phyloP scores from a whole-genome alignment of 2,329 filamentous ascomycete genomes.

The Fusarium duplospermum region DNA sequence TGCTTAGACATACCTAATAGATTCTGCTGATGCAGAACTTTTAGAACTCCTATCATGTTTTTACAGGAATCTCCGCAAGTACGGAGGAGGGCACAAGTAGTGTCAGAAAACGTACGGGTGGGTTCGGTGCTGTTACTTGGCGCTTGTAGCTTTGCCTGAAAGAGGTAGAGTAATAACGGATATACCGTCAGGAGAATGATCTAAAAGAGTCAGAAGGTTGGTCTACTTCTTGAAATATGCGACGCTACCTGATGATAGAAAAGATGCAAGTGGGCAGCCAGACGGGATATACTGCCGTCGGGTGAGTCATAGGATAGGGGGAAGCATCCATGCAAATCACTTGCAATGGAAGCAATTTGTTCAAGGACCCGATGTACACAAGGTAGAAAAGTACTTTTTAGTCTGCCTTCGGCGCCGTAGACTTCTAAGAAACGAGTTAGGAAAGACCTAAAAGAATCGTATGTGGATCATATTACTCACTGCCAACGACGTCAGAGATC shows the following conservation, averaged over 20 bases:
- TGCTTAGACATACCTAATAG: background rate
- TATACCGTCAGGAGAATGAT: background rate
- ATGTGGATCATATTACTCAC: background rate
- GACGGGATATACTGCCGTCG: background rate
- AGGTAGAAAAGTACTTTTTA: background rate
- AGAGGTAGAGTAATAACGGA: background rate
- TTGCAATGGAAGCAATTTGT: background rate
- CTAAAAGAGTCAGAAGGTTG: background rate
- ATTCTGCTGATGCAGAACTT: background rate
- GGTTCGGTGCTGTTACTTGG: background rate
- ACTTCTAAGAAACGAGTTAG: background rate
- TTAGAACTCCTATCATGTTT: background rate
- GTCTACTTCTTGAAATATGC: background rate
- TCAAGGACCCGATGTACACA: background rate
- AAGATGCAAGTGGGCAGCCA: background rate
- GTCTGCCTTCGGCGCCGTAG: background rate
- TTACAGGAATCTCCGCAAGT: background rate
- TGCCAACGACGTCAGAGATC: background rate
- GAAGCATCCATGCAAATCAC: background rate
- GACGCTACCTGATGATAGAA: background rate
- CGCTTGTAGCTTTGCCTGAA: background rate
- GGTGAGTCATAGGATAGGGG: background rate
- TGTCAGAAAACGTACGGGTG: background rate
- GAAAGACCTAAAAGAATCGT: background rate
- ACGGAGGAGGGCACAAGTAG: background rate